Conservation (phyloP, 2,329 filamentous ascomycete genomes). For the Coniella vitis region DNA sequence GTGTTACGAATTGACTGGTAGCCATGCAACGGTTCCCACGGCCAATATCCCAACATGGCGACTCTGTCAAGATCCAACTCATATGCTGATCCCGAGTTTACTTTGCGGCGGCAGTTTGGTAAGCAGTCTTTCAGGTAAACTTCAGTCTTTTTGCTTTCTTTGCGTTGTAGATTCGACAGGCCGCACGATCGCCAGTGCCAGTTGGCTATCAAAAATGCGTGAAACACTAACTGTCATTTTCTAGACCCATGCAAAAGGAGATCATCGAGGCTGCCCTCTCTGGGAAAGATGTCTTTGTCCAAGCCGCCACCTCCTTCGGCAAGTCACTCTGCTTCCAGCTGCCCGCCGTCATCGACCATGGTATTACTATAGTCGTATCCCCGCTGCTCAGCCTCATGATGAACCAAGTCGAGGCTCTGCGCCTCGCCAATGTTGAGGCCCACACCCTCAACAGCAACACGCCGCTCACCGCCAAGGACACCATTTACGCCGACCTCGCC, state of each 20-base stretch:
- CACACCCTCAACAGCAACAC: conserved; percentile 85
- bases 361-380: conserved; percentile 86
- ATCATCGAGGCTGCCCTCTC: conserved; percentile 77
- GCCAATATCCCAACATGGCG: conserved; percentile 27
- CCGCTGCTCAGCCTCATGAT: conserved; percentile 89
- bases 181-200: neutral
- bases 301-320: conserved; percentile 84
- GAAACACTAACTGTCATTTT: neutral
- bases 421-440: conserved; percentile 67
- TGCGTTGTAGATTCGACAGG: neutral
- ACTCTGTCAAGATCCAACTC: conserved; percentile 39
- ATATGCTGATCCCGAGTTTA: conserved; percentile 64
- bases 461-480: conserved; percentile 52
- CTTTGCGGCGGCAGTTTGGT: conserved; percentile 64
- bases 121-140: conserved; percentile 65
- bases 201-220: neutral
- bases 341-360: conserved; percentile 78
- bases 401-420: conserved; percentile 82
- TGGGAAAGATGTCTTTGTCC: conserved; percentile 85
- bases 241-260: conserved; percentile 75
- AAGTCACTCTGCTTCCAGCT: conserved; percentile 93
- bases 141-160: neutral
- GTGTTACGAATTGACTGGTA: neutral
- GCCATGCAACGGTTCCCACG: too few species aligned
- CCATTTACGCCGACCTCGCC: conserved; percentile 73